Base-by-base conservation (phyloP, 495 filamentous ascomycete genomes). In the Penicillium bialowiezense region DNA sequence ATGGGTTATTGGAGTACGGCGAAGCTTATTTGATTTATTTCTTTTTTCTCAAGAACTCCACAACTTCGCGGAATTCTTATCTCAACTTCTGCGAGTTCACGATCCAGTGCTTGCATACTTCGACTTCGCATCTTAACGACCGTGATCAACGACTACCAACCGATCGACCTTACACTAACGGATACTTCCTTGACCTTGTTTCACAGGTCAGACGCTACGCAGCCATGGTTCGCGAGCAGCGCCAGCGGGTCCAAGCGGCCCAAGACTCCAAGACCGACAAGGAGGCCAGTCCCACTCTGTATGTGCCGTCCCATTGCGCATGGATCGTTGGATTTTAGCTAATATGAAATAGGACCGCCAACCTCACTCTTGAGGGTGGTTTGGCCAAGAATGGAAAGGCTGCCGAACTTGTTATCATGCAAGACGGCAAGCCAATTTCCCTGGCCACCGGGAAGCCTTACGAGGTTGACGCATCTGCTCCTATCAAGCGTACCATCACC, bases 181-280 rank as follows among this genome's bases (percentile, higher is more conserved):
- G 84, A 52, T 97, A 97, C 74, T 96, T 96, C 59, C 82, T 96
- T 62, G 92, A 97, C 74, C 85, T 96, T 45, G 79, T 91, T 60
- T 87, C 89, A 56, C 90, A 96, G 81, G 86, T 89, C 45, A 80
- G 81, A 59, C 80, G 83, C 46, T 88, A 89, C 77, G 86, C 86
- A 40, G 67, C 71, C 10, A 73, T 77, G 63, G 73, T 86, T 60
- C 73, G 75, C n/a, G 77, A 73, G 35, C 71, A 72, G 21, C 74
- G 79, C 23, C 65, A 77, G 40, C 64, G 65, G 41, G 52, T 60
- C 39, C 55, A 56, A 19, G 56, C 55, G 18, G 57, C 58, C 17
- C 43, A 58, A 48, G 41, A 24, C 32, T 50, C 44, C 18, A 32
- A 51, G 17, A 39, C 47, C 14, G 26, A 50, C 18, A 44, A 52